These are phyloP conservation scores for Angophora floribunda DNA, from an alignment of 345 rosid species.

Conservation along the genomic window DNA sequence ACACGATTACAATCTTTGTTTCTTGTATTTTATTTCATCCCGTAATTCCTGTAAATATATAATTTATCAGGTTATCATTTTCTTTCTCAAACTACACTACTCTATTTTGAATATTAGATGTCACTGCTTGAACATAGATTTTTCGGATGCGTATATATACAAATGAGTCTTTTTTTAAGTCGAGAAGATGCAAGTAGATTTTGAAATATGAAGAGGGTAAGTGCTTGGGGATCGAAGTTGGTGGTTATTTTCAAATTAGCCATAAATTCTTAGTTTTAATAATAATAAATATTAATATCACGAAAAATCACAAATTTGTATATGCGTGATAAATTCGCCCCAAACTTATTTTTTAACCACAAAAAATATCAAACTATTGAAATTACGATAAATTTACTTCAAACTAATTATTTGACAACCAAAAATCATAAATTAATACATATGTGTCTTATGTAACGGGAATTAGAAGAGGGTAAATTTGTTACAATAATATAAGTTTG, in stretches of 20 bases:
- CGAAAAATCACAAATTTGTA: too few relatives aligned
- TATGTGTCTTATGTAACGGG: not conserved
- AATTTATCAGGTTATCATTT: not conserved
- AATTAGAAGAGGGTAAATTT: rapidly evolving
- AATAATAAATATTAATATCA: too few relatives aligned
- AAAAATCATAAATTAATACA: rapidly evolving
- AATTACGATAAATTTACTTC: rapidly evolving
- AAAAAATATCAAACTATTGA: rapidly evolving
- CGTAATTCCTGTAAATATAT: not conserved
- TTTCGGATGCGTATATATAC: too few relatives aligned
- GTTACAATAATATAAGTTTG: rapidly evolving
- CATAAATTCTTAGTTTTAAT: not conserved
- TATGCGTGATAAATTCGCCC: rapidly evolving
- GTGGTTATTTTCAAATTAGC: not conserved
- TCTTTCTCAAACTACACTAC: not conserved
- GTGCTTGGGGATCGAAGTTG: not conserved
- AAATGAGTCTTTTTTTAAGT: not conserved
- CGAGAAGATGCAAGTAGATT: not conserved
- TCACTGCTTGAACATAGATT: not conserved
- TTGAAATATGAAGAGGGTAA: not conserved
- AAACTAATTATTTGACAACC: rapidly evolving
- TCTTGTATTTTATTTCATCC: not conserved
- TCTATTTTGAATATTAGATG: not conserved
- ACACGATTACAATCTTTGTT: rapidly evolving
- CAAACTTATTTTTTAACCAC: rapidly evolving